Percentiles rank a stretch among this genome's conserved stretches.
These are phyloP conservation scores for Sutorius australiensis DNA, from an alignment of 768 basidiomycete species.

Conservation along the genomic window DNA sequence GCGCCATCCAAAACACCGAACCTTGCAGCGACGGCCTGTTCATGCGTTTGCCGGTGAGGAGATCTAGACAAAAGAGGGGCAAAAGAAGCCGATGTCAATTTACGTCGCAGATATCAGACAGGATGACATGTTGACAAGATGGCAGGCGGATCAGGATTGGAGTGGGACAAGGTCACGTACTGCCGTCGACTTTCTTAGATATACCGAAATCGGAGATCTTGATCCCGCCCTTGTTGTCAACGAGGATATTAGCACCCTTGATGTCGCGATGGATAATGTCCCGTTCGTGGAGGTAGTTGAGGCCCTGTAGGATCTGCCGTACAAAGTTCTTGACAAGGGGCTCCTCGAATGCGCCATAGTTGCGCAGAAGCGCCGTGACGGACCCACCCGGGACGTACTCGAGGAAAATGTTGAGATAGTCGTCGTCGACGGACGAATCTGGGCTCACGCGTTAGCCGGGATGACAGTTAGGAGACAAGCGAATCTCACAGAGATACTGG, in stretches of 20 bases:
- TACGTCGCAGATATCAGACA: neutral
- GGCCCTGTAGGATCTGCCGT: constrained; percentile 82
- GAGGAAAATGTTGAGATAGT: constrained; percentile 91
- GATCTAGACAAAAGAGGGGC: constrained; percentile 23
- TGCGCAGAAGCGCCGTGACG: constrained; percentile 81
- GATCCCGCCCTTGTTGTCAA: constrained; percentile 96
- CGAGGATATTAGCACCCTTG: constrained; percentile 97
- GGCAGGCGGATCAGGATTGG: neutral
- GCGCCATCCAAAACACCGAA: constrained; percentile 99
- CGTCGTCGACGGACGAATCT: constrained; percentile 94
- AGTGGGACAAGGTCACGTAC: constrained; percentile 49
- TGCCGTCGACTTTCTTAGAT: constrained; percentile 95
- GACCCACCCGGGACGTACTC: constrained; percentile 97
- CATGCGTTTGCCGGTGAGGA: constrained; percentile 59
- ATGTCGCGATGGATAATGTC: constrained; percentile 98
- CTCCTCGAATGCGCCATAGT: constrained; percentile 94
- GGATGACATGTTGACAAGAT: neutral
- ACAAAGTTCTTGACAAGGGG: constrained; percentile 89
- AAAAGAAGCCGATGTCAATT: neutral
- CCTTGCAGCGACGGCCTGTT: constrained; percentile 94
- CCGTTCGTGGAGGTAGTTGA: constrained; percentile 87
- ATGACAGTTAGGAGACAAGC: neutral
- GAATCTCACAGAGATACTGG: constrained; percentile 85
- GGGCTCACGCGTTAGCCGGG: neutral
- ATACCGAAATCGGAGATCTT: constrained; percentile 98